Evolutionary conservation across 768 basidiomycete species (phyloP), one percentile per base, ranked within the genome.

Genomic region (Filobasidium floriforme): DNA sequence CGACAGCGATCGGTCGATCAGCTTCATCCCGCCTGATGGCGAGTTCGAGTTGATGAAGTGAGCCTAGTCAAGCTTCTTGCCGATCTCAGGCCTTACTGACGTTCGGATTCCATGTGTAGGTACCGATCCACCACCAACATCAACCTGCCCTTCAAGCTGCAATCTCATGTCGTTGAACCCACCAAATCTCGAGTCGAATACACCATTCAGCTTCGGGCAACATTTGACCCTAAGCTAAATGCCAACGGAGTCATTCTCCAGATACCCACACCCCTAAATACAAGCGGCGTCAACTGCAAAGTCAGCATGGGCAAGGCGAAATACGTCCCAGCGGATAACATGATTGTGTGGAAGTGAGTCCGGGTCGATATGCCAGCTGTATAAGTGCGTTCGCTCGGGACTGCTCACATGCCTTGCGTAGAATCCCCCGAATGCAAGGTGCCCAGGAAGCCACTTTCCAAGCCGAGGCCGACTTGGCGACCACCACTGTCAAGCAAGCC

Each of bases 1-100:
- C 74, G 93, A 98, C 76, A 87, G 90, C 6, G 88, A 86, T 63
- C 84, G 96, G 52, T 92, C 90, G 1, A 98, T 99, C 79, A 92
- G 89, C 73, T 98, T 98, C 79, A 87, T 98, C 41, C 96, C 96
- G 0, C 96, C 96, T 1, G 96, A 99, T 73, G 96, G 96, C 29
- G 96, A 99, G 78, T 99, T 99, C 71, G 96, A 99, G 79, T 82
- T 99, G 44, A 98, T 99, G 96, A 84, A 86, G 91, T 89, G 62
- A 70, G 87, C 79, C 5, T 5, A 7, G 15, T 37, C 10, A 28
- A 37, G 3, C 43, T 11, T 32, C 1, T 11, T 6, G 22, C 18
- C 22, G 15, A 5, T 46, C 11, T 49, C 3, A 6, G 10, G 6
- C 26, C 12, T n/a, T 12, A n/a, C 49, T 60, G 28, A 43, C 1